Evolutionary conservation across 495 filamentous ascomycete genomes (phyloP).

Genomic region (Paragyromitra xinjiangensis): DNA sequence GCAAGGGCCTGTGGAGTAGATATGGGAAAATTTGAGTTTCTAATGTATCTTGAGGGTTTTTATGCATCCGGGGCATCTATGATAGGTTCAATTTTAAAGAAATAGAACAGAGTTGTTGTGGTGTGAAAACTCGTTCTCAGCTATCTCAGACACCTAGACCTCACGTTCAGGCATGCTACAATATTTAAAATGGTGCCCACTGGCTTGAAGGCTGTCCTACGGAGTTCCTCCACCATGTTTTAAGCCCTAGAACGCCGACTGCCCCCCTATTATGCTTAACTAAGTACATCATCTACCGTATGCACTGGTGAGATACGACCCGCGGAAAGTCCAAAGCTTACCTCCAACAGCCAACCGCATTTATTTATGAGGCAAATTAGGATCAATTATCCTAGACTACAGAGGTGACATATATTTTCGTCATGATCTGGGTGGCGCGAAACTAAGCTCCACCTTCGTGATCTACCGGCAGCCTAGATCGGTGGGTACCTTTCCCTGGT

Average conservation of each 20-base stretch:
- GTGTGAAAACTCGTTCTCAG: background rate
- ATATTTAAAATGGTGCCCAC: too few species aligned
- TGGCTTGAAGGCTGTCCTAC: too few species aligned
- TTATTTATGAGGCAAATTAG: too few species aligned
- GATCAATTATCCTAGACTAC: background rate
- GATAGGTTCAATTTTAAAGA: background rate
- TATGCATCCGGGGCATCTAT: background rate
- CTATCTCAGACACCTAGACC: too few species aligned
- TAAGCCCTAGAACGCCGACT: too few species aligned
- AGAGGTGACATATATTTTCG: background rate
- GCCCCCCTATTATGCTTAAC: too few species aligned
- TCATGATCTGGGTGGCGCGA: background rate
- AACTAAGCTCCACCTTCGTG: background rate
- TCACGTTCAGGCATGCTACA: too few species aligned
- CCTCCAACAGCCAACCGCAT: too few species aligned
- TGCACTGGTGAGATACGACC: too few species aligned
- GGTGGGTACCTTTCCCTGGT: background rate
- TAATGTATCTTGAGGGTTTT: background rate
- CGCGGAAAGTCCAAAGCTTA: too few species aligned
- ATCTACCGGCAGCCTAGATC: background rate
- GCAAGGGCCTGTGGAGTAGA: slow-evolving; percentile 28
- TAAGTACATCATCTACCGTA: too few species aligned
- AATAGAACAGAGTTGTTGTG: background rate
- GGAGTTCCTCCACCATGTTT: too few species aligned
- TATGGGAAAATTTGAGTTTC: slow-evolving; percentile 1